These are phyloP conservation scores for Metarhizium humberi DNA, from an alignment of 2,329 filamentous ascomycete genomes.

Conservation along the genomic window DNA sequence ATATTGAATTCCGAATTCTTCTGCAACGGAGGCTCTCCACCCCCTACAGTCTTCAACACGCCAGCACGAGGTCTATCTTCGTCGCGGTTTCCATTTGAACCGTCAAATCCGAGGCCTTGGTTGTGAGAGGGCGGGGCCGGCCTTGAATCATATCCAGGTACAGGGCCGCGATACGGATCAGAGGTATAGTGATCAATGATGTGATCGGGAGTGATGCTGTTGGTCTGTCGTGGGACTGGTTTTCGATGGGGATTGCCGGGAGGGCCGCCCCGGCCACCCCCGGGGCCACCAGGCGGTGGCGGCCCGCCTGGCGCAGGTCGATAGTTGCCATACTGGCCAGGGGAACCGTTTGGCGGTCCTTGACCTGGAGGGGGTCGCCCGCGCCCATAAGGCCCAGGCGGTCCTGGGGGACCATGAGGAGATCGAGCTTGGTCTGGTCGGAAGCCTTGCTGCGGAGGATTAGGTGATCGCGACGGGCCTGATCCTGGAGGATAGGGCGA, in stretches of 20 bases:
- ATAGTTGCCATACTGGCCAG: slow-evolving; percentile 8
- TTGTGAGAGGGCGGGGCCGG: slow-evolving; percentile 11
- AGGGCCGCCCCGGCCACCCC: slow-evolving; percentile 13
- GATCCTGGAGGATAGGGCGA: slow-evolving; percentile 18
- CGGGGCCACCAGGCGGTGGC: slow-evolving; percentile 13
- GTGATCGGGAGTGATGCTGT: slow-evolving; percentile 25
- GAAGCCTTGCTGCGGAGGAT: slow-evolving; percentile 18
- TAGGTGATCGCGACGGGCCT: slow-evolving; percentile 16
- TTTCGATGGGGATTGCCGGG: slow-evolving; percentile 18
- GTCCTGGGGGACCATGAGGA: slow-evolving; percentile 8
- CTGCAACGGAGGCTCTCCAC: slow-evolving; percentile 22
- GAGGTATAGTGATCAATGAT: slow-evolving; percentile 29
- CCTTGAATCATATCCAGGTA: slow-evolving; percentile 6
- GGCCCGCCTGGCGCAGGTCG: slow-evolving; percentile 19
- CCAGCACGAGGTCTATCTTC: slow-evolving; percentile 64
- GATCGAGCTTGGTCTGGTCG: slow-evolving; percentile 14
- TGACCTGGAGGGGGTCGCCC: slow-evolving; percentile 11
- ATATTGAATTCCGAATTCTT: slow-evolving; percentile 41
- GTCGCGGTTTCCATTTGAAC: slow-evolving; percentile 37
- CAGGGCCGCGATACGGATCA: slow-evolving; percentile 14
- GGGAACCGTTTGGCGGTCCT: slow-evolving; percentile 8
- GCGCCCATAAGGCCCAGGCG: slow-evolving; percentile 13
- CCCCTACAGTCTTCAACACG: slow-evolving; percentile 68
- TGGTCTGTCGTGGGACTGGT: slow-evolving; percentile 16
- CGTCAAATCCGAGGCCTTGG: slow-evolving; percentile 38